These are phyloP conservation scores for Podaxis carcinomalis DNA, from an alignment of 768 basidiomycete genomes.

Conservation along the genomic window DNA sequence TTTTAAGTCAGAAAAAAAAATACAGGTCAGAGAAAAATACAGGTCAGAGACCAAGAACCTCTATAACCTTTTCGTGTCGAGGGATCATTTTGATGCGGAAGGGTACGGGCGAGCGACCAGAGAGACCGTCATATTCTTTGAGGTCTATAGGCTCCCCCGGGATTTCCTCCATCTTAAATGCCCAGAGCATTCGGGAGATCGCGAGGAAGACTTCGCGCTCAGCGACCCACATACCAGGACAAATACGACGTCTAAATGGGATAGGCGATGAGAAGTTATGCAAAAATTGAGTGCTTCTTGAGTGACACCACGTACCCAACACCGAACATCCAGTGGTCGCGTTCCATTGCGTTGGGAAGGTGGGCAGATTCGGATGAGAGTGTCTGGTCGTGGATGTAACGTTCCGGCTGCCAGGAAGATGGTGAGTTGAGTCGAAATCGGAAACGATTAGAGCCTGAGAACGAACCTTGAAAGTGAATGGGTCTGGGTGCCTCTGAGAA, in stretches of 20 bases:
- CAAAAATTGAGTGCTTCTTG: not conserved
- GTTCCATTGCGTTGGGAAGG: slow-evolving; percentile 33
- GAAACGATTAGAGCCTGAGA: not conserved
- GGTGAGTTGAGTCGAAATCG: not conserved
- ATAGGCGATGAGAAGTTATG: not conserved
- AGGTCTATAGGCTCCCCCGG: slow-evolving; percentile 41
- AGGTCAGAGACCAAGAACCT: not conserved
- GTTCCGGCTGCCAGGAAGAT: slow-evolving; percentile 32
- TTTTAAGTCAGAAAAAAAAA: not conserved
- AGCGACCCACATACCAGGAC: slow-evolving; percentile 39
- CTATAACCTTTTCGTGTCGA: slow-evolving; percentile 8
- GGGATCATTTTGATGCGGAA: slow-evolving; percentile 30
- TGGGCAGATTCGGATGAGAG: slow-evolving; percentile 40
- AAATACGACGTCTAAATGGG: slow-evolving; percentile 28
- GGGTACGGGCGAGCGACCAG: slow-evolving; percentile 41
- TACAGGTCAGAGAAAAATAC: not conserved
- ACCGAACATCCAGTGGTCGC: slow-evolving; percentile 50
- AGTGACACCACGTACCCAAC: slow-evolving; percentile 32
- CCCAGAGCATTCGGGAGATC: slow-evolving; percentile 43
- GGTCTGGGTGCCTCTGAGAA: slow-evolving; percentile 33
- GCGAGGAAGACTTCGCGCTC: slow-evolving; percentile 42
- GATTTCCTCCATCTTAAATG: slow-evolving; percentile 34
- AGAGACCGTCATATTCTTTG: slow-evolving; percentile 43
- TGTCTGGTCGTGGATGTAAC: slow-evolving; percentile 35
- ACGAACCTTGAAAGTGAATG: slow-evolving; percentile 28